Conservation (phyloP, 2,329 filamentous ascomycete species). For the Rachicladosporium sp. region DNA sequence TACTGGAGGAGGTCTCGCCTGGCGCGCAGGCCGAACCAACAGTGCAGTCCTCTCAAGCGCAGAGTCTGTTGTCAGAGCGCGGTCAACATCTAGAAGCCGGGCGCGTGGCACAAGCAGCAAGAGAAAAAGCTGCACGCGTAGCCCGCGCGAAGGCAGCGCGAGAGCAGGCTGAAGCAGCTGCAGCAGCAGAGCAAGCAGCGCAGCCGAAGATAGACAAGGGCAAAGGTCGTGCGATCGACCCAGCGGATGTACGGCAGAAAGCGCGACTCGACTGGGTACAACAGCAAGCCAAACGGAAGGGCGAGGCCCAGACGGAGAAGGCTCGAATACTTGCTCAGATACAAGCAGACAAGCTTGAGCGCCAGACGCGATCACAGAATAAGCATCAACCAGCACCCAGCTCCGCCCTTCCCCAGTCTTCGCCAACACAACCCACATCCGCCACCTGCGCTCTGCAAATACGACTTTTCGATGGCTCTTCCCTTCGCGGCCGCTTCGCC, state of each 20-base stretch:
- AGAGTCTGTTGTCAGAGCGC: constrained; percentile 39
- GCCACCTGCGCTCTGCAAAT: constrained; percentile 48
- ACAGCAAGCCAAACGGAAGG: constrained; percentile 47
- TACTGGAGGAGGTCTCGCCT: neutral
- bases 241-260: constrained; percentile 21
- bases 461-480: constrained; percentile 72
- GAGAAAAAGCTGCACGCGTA: constrained; percentile 35
- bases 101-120: constrained; percentile 30
- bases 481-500: constrained; percentile 58
- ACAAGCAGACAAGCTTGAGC: constrained; percentile 61
- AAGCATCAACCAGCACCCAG: constrained; percentile 14
- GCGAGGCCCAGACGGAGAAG: constrained; percentile 55
- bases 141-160: constrained; percentile 25
- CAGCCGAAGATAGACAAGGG: constrained; percentile 13
- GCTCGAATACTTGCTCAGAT: constrained; percentile 62
- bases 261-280: constrained; percentile 24
- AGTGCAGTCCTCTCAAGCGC: constrained; percentile 11
- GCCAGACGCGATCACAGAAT: constrained; percentile 44
- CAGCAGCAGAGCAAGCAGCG: constrained; percentile 12
- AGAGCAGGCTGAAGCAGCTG: constrained; percentile 26
- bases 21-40: neutral
- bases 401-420: constrained; percentile 2
- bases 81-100: constrained; percentile 34
- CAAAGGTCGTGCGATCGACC: constrained; percentile 22
- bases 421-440: constrained; percentile 9